Conservation (phyloP, 2,329 filamentous ascomycete genomes). For the Zasmidium angulare region DNA sequence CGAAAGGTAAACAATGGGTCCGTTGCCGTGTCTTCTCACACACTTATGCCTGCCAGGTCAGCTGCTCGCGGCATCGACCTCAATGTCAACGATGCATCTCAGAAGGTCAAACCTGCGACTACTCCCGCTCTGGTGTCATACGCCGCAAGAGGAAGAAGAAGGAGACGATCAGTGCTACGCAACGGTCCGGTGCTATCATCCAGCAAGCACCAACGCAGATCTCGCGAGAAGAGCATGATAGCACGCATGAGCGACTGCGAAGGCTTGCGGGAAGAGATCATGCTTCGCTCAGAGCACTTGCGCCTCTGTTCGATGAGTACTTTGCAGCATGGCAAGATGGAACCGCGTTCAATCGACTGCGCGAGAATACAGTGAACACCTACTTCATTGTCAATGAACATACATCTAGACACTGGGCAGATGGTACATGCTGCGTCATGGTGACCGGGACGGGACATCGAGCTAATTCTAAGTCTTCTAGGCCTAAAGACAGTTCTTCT, state of each 20-base stretch:
- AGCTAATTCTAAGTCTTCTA: neutral
- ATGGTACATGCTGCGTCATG: no score
- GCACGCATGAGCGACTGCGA: slow-evolving; percentile 13
- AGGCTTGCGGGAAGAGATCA: neutral
- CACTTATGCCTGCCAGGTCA: slow-evolving; percentile 7
- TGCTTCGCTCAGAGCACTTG: slow-evolving; percentile 16
- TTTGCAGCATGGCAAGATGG: slow-evolving; percentile 18
- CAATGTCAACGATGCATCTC: slow-evolving; percentile 16
- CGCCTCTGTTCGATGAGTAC: slow-evolving; percentile 18
- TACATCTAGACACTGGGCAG: slow-evolving; percentile 8
- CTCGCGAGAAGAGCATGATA: neutral
- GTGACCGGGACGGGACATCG: no score
- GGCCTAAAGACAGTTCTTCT: neutral
- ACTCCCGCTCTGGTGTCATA: slow-evolving; percentile 23
- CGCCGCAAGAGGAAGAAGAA: slow-evolving; percentile 20
- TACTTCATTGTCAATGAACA: slow-evolving; percentile 20
- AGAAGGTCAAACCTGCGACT: slow-evolving; percentile 10
- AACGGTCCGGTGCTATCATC: neutral
- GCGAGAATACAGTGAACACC: slow-evolving; percentile 5
- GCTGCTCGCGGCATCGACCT: slow-evolving; percentile 16
- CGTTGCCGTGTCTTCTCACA: no score
- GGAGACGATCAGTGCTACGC: neutral
- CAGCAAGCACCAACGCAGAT: neutral
- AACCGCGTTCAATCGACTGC: slow-evolving; percentile 3
- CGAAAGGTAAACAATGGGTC: neutral